Base-by-base conservation (phyloP, 306 rosid genomes). In the Cyamopsis tetragonoloba region DNA sequence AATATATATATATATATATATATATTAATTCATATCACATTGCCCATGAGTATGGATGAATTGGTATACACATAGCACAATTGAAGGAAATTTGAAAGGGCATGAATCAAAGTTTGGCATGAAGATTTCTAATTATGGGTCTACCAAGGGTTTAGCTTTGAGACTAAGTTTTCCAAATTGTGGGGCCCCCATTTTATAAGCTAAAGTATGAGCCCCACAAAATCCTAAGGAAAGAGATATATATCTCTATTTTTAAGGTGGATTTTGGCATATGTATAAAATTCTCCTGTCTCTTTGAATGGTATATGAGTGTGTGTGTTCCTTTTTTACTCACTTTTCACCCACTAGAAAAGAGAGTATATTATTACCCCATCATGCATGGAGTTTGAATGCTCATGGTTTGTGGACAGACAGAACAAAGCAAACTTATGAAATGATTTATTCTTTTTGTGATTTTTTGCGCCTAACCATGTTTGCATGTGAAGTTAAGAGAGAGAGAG, bases 171-270 rank as follows among this genome's bases (percentile, higher is more conserved):
- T 89, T 79, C 82, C 68, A 70, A n/a, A 65, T 13, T 49, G 76
- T 77, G 66, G 82, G 60, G 77, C 2, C 91, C 91, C 85, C 85
- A 58, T 69, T 4, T 35, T 58, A 83, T 67, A 73, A 39, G 24
- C 75, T 67, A 77, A 48, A 79, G 63, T 65, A 44, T 71, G 68
- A 75, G 70, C 87, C 91, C 95, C 91, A 86, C 92, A 84, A 89
- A 82, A 89, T 89, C 96, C 80, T 71, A 74, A 72, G 83, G 92
- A 89, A 84, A 86, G 90, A 89, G 87, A 89, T 82, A 80, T 81
- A 89, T 82, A 80, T 81, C 71, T 65, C 78, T 44, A 75, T 70
- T 73, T 79, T 84, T 82, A 49, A 73, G 83, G 92, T 59, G 80
- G 83, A 80, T 86, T 73, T 69, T 68, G 70, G 76, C 83, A 60